These are phyloP conservation scores for Coemansia sp. DNA, from an alignment of 192 early-diverging fungal species.

Conservation along the genomic window DNA sequence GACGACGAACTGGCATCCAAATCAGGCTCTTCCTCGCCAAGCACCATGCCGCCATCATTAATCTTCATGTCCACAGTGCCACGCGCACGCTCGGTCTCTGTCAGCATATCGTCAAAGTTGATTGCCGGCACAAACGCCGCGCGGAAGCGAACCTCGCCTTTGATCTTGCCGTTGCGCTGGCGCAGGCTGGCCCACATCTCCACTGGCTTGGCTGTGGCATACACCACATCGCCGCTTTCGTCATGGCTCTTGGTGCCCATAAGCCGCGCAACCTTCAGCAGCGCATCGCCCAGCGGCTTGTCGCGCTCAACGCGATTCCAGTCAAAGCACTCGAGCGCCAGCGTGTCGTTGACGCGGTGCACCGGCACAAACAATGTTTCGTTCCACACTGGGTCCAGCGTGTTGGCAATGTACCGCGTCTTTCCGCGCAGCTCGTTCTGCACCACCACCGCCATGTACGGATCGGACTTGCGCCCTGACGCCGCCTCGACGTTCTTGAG, in stretches of 20 bases:
- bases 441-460: constrained; percentile 78
- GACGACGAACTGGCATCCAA: constrained; percentile 12
- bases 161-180: constrained; percentile 59
- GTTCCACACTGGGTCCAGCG: constrained; percentile 89
- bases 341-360: constrained; percentile 69
- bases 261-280: constrained; percentile 60
- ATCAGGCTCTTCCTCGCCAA: constrained; percentile 35
- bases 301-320: constrained; percentile 86
- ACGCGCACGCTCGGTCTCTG: constrained; percentile 39
- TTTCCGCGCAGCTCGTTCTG: constrained; percentile 64
- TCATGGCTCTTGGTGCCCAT: constrained; percentile 44
- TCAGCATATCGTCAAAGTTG: constrained; percentile 54
- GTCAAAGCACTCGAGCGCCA: constrained; percentile 83
- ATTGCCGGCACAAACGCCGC: constrained; percentile 61
- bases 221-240: constrained; percentile 45
- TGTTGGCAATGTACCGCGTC: constrained; percentile 79
- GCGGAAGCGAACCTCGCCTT: constrained; percentile 62
- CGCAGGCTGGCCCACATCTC: constrained; percentile 61
- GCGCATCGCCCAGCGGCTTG: constrained; percentile 74
- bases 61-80: constrained; percentile 46
- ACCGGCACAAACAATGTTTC: constrained; percentile 84
- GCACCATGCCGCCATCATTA: constrained; percentile 41
- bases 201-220: constrained; percentile 40
- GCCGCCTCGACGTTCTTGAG: constrained; percentile 84
- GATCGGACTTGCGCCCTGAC: constrained; percentile 82